These are phyloP conservation scores for Barnettozyma hawaiiensis DNA, from an alignment of 1,139 yeast species.

Conservation along the genomic window DNA sequence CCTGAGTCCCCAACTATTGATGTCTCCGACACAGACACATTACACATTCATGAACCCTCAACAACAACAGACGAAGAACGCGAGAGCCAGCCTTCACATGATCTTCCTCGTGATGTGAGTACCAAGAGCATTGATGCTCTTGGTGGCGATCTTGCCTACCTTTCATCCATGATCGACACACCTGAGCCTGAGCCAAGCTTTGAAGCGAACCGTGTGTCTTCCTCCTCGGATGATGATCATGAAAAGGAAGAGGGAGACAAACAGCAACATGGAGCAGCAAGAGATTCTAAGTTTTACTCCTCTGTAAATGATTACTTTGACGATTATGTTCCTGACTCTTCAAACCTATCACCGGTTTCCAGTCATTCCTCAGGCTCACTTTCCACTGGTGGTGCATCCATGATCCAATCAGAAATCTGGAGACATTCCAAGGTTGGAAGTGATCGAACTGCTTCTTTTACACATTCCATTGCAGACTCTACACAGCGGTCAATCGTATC, in stretches of 20 bases:
- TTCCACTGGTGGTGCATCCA: slow-evolving; percentile 25
- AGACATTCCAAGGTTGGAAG: slow-evolving; percentile 21
- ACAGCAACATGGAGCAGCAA: slow-evolving; percentile 5
- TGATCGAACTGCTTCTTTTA: slow-evolving; percentile 22
- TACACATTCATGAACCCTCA: slow-evolving; percentile 20
- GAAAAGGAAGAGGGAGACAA: neutral
- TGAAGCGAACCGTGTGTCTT: slow-evolving; percentile 1
- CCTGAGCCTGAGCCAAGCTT: slow-evolving; percentile 14
- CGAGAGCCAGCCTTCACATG: neutral
- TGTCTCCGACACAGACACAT: slow-evolving; percentile 24
- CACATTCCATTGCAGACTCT: slow-evolving; percentile 14
- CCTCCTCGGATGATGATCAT: neutral
- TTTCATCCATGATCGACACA: slow-evolving; percentile 20
- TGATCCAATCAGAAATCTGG: slow-evolving; percentile 20
- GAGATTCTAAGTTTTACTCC: slow-evolving; percentile 24
- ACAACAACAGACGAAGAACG: slow-evolving; percentile 1
- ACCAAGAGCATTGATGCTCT: slow-evolving; percentile 7
- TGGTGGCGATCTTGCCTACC: slow-evolving; percentile 20
- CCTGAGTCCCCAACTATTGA: slow-evolving; percentile 15
- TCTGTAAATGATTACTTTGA: slow-evolving; percentile 24
- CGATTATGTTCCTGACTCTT: slow-evolving; percentile 21
- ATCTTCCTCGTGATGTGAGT: slow-evolving; percentile 4
- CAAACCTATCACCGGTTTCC: neutral
- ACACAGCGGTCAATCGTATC: slow-evolving; percentile 2
- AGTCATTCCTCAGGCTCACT: slow-evolving; percentile 30